Conservation (phyloP, 495 filamentous ascomycete genomes). For the Hypoxylon subgilvum region DNA sequence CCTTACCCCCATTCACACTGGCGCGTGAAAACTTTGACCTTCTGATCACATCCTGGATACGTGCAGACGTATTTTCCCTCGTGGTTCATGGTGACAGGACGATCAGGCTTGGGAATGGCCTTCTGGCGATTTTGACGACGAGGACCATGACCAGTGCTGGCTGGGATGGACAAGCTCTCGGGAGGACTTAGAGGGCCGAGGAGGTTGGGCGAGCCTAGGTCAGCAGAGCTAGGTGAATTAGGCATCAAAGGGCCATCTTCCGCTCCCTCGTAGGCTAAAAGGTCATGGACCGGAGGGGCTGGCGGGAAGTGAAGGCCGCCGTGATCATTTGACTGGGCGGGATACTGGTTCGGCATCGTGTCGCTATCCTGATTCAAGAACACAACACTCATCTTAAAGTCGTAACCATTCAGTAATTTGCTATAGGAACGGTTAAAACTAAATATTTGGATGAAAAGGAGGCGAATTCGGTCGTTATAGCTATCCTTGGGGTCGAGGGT, state of each 20-base stretch:
- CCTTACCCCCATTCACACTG: constrained; percentile 94
- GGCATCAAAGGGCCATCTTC: constrained; percentile 26
- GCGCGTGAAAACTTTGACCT: constrained; percentile 68
- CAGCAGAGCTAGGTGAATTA: constrained; percentile 20
- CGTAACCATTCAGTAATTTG: constrained; percentile 15
- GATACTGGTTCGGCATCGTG: constrained; percentile 46
- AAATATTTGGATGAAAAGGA: constrained; percentile 34
- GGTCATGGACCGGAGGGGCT: constrained; percentile 9
- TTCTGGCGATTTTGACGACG: constrained; percentile 43
- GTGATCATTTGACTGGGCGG: constrained; percentile 19
- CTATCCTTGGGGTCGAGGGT: constrained; percentile 22
- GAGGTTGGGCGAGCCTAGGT: constrained; percentile 5
- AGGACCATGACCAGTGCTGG: neutral
- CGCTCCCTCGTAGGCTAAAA: constrained; percentile 25
- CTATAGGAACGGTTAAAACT: constrained; percentile 22
- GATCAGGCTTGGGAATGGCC: constrained; percentile 57
- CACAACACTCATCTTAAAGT: constrained; percentile 51
- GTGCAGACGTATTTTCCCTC: constrained; percentile 76
- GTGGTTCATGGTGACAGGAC: constrained; percentile 59
- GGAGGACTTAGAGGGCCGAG: constrained; percentile 16
- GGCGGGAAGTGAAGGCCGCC: constrained; percentile 3
- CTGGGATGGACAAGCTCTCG: neutral
- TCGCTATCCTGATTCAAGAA: constrained; percentile 43
- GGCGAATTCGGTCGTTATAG: constrained; percentile 22
- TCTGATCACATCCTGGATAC: constrained; percentile 62